Conservation (phyloP, 2,329 filamentous ascomycete genomes). For the Leptographium procerum region DNA sequence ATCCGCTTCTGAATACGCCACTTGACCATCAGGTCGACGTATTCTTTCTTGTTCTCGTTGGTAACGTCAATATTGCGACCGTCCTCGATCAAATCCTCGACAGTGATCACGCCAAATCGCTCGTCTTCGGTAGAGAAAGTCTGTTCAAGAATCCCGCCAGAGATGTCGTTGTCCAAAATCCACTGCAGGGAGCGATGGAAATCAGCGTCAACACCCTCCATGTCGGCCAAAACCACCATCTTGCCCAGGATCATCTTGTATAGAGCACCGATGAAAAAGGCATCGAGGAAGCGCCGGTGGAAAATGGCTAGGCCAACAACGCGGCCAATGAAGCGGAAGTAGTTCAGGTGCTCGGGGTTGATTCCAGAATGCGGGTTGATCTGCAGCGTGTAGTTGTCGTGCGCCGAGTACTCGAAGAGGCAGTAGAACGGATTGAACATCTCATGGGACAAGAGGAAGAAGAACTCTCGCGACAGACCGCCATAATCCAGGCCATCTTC, state of each 20-base stretch:
- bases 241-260: slow-evolving; percentile 99
- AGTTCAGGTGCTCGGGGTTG: slow-evolving; percentile 97
- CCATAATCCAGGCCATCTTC: slow-evolving; percentile 97
- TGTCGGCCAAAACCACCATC: slow-evolving; percentile 81
- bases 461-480: slow-evolving; percentile 95
- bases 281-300: slow-evolving; percentile 92
- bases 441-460: slow-evolving; percentile 97
- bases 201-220: slow-evolving; percentile 98
- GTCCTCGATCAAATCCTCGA: slow-evolving; percentile 84
- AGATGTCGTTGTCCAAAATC: slow-evolving; percentile 97
- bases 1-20: slow-evolving; percentile 99
- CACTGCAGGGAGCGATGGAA: slow-evolving; percentile 94
- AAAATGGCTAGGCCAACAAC: slow-evolving; percentile 97
- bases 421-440: slow-evolving; percentile 99
- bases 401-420: slow-evolving; percentile 96
- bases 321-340: slow-evolving; percentile 98
- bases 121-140: slow-evolving; percentile 97
- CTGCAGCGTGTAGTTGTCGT: slow-evolving; percentile 99
- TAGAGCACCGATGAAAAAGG: slow-evolving; percentile 96
- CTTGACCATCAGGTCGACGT: slow-evolving; percentile 95
- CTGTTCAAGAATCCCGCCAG: slow-evolving; percentile 80
- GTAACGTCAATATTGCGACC: slow-evolving; percentile 91
- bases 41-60: slow-evolving; percentile 98
- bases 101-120: slow-evolving; percentile 86
- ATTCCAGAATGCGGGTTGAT: slow-evolving; percentile 99